Conservation (phyloP, 306 rosid genomes). For the Boehmeria nivea region DNA sequence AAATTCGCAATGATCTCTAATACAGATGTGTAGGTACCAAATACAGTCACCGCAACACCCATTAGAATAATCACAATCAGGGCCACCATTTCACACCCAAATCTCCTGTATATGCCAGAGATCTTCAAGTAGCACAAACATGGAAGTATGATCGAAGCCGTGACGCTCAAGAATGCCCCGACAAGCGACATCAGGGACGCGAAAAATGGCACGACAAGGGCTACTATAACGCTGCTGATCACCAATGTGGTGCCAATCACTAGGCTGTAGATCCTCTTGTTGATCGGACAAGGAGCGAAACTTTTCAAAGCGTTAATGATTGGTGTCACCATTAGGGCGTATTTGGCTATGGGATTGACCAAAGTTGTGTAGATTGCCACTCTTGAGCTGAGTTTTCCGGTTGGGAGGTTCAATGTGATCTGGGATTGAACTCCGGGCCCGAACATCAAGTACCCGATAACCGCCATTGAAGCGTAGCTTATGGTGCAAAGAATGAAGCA, state of each 20-base stretch:
- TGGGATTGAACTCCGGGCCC: slow-evolving; percentile 54
- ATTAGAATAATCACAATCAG: slow-evolving; percentile 25
- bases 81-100: slow-evolving; percentile 26
- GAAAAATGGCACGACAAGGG: slow-evolving; percentile 44
- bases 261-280: slow-evolving; percentile 25
- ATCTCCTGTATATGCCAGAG: slow-evolving; percentile 32
- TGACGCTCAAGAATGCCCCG: slow-evolving; percentile 57
- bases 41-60: slow-evolving; percentile 30
- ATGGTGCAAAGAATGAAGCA: slow-evolving; percentile 51
- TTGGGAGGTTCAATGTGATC: slow-evolving; percentile 58
- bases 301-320: slow-evolving; percentile 47
- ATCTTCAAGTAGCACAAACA: slow-evolving; percentile 66
- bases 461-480: slow-evolving; percentile 68
- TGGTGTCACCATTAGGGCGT: slow-evolving; percentile 67
- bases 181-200: slow-evolving; percentile 57
- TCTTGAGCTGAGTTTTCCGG: slow-evolving; percentile 43
- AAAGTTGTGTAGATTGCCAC: slow-evolving; percentile 64
- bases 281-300: slow-evolving; percentile 20
- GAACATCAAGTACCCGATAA: slow-evolving; percentile 62
- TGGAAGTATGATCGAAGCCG: slow-evolving; percentile 59
- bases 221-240: slow-evolving; percentile 39
- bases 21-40: slow-evolving; percentile 52
- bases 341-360: slow-evolving; percentile 67
- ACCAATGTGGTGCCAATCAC: slow-evolving; percentile 34
- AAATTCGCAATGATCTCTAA: slow-evolving; percentile 29